Conservation (phyloP, 2,329 filamentous ascomycete species). For the Albophoma yamanashiensis region DNA sequence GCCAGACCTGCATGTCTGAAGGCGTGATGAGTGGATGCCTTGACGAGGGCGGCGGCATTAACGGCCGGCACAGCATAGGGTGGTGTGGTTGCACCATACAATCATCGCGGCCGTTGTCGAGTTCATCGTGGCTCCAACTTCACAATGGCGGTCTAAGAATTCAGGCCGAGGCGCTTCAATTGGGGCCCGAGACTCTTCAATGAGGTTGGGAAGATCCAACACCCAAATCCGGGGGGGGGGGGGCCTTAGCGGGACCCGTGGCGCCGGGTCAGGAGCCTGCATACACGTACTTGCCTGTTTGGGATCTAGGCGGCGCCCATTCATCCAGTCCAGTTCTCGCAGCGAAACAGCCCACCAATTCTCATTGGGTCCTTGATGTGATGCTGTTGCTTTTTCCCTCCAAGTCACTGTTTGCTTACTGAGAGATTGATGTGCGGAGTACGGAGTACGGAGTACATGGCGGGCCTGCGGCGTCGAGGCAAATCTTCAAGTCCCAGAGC, state of each 20-base stretch:
- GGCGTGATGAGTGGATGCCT: background rate
- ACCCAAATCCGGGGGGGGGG: background rate
- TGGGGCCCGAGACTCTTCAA: background rate
- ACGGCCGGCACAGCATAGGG: background rate
- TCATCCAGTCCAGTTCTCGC: background rate
- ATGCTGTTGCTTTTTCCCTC: background rate
- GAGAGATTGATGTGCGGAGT: background rate
- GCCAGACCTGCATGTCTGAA: background rate
- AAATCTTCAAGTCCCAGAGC: too few relatives aligned
- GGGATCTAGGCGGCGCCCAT: background rate
- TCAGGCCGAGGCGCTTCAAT: too few relatives aligned
- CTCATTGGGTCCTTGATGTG: background rate
- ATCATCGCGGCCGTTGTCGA: background rate
- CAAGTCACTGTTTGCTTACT: too few relatives aligned
- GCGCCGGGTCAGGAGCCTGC: conserved; percentile 1
- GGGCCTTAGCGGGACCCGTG: background rate
- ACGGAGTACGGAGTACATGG: background rate
- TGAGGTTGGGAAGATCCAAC: background rate
- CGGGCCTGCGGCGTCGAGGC: too few relatives aligned
- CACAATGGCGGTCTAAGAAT: too few relatives aligned
- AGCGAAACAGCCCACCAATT: background rate
- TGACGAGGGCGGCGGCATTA: background rate
- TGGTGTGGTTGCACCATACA: background rate
- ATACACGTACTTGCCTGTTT: conserved; percentile 14
- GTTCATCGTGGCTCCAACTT: background rate